Conservation (phyloP, 2,329 filamentous ascomycete genomes). For the Pseudopyrenochaeta lycopersici region DNA sequence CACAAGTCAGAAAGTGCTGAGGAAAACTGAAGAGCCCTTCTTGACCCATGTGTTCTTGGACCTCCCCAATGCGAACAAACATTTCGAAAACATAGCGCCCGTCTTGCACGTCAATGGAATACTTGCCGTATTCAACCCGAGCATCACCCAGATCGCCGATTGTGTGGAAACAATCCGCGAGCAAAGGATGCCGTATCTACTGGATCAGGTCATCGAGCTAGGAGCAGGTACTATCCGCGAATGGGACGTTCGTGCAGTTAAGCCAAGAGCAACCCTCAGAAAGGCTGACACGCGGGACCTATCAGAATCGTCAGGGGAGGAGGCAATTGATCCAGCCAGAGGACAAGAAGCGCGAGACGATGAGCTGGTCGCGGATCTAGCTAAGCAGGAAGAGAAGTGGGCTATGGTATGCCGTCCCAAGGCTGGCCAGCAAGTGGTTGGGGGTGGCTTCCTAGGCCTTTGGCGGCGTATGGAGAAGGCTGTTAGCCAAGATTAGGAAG, state of each 20-base stretch:
- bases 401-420: slow-evolving; percentile 51
- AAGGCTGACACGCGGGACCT: slow-evolving; percentile 26
- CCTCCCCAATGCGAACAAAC: slow-evolving; percentile 69
- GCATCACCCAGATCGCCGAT: slow-evolving; percentile 78
- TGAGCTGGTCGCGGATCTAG: slow-evolving; percentile 37
- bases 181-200: slow-evolving; percentile 63
- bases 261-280: slow-evolving; percentile 46
- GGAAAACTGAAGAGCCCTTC: slow-evolving; percentile 62
- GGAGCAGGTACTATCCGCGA: slow-evolving; percentile 63
- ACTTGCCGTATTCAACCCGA: slow-evolving; percentile 77
- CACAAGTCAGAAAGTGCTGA: slow-evolving; percentile 52
- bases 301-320: slow-evolving; percentile 12
- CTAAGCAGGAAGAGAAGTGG: slow-evolving; percentile 40
- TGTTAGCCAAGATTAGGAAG: slow-evolving; percentile 1
- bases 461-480: slow-evolving; percentile 46
- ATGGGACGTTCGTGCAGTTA: slow-evolving; percentile 69
- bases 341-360: slow-evolving; percentile 36
- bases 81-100: slow-evolving; percentile 61
- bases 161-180: slow-evolving; percentile 66
- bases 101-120: slow-evolving; percentile 71
- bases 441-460: slow-evolving; percentile 49
- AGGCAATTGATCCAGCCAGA: slow-evolving; percentile 22
- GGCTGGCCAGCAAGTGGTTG: slow-evolving; percentile 43
- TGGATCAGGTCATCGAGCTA: slow-evolving; percentile 70
- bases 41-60: slow-evolving; percentile 78